Conservation (phyloP, 2,329 filamentous ascomycete genomes). For the Pseudogymnoascus sp. region DNA sequence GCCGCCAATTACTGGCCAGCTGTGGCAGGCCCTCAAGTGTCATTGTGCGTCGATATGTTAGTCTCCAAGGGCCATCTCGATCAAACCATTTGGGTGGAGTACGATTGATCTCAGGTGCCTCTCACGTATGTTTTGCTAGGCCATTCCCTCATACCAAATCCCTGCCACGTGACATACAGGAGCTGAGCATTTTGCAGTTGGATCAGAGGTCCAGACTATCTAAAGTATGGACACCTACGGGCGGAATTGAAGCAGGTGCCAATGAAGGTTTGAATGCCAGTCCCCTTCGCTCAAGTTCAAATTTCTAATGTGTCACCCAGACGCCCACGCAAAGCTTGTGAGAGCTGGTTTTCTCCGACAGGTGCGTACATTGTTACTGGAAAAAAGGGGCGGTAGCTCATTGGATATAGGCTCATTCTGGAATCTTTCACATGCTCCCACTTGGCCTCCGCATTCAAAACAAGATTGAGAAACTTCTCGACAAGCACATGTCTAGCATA, state of each 20-base stretch:
- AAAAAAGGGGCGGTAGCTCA: background rate
- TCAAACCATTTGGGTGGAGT: background rate
- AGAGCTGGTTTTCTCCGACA: slow-evolving; percentile 68
- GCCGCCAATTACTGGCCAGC: background rate
- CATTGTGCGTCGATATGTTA: background rate
- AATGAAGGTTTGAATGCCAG: slow-evolving; percentile 41
- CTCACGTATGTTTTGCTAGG: background rate
- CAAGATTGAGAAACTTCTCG: slow-evolving; percentile 78
- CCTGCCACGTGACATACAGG: slow-evolving; percentile 12
- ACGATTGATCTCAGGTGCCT: background rate
- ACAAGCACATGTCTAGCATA: slow-evolving; percentile 76
- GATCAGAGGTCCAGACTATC: slow-evolving; percentile 58
- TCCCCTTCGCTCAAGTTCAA: background rate
- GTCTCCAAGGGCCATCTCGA: background rate
- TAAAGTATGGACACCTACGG: slow-evolving; percentile 71
- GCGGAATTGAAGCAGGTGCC: slow-evolving; percentile 52
- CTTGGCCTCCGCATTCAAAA: slow-evolving; percentile 79
- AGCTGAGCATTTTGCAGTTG: slow-evolving; percentile 31
- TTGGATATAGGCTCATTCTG: slow-evolving; percentile 61
- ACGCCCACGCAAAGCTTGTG: slow-evolving; percentile 59
- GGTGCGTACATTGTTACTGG: slow-evolving; percentile 35
- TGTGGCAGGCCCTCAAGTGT: background rate
- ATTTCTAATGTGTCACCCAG: slow-evolving; percentile 32
- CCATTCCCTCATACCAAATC: background rate
- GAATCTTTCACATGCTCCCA: slow-evolving; percentile 87